These are phyloP conservation scores for Penicillium griseofulvum DNA, from an alignment of 2,329 filamentous ascomycete genomes.

Conservation along the genomic window DNA sequence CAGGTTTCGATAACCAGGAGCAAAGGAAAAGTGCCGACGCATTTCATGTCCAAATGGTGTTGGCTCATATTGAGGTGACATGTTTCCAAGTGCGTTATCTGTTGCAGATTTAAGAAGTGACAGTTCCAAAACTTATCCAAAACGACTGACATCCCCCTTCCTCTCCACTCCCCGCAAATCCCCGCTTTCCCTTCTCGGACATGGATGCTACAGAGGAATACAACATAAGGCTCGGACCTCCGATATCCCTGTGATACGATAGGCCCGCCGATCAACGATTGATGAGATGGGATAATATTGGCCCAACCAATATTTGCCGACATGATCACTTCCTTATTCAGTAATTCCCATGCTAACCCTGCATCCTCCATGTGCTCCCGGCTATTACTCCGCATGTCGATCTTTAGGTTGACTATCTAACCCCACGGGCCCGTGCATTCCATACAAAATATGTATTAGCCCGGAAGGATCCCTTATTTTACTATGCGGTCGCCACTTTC, in stretches of 20 bases:
- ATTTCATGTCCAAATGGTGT: constrained; percentile 49
- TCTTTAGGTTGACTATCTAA: neutral
- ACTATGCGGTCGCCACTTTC: neutral
- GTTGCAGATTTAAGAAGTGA: neutral
- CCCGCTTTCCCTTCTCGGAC: neutral
- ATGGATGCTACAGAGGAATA: constrained; percentile 11
- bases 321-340: neutral
- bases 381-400: neutral
- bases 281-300: neutral
- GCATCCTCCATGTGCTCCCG: neutral
- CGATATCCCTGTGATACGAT: constrained; percentile 4
- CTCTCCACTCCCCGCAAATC: too few species aligned
- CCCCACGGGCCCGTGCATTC: neutral
- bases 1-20: constrained; percentile 62
- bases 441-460: neutral
- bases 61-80: constrained; percentile 5
- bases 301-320: neutral
- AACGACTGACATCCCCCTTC: neutral
- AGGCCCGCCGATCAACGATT: constrained; percentile 2
- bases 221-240: constrained; percentile 5
- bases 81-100: neutral
- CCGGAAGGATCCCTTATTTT: neutral
- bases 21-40: constrained; percentile 63
- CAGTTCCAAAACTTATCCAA: neutral
- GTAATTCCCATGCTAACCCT: neutral